Percentiles rank a stretch among this genome's conserved stretches.
Conservation (phyloP, 176 grass and related monocot genomes). For the Areca catechu region DNA sequence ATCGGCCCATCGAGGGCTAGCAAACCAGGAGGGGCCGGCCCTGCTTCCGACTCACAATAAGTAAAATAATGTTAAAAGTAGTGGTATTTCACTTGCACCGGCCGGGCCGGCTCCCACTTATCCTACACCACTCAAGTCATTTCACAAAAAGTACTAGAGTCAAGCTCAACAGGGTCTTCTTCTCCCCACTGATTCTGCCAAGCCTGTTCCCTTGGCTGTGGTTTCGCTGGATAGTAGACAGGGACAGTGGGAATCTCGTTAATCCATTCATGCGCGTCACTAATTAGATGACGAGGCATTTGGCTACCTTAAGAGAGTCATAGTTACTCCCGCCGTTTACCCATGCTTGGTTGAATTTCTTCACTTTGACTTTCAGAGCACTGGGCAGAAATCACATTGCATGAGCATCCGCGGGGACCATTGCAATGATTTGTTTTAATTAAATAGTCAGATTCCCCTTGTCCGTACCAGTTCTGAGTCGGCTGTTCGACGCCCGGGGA, state of each 20-base stretch:
- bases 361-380: slow-evolving; percentile 52
- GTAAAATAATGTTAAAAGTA: no score
- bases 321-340: slow-evolving; percentile 46
- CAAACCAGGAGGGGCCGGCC: no score
- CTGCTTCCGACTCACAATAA: no score
- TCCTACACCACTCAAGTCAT: no score
- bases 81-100: no score
- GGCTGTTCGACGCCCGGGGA: slow-evolving; percentile 35
- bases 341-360: slow-evolving; percentile 44
- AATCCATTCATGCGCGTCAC: background rate
- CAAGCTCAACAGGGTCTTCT: no score
- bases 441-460: slow-evolving; percentile 48
- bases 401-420: slow-evolving; percentile 35
- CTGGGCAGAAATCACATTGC: slow-evolving; percentile 48
- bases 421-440: slow-evolving; percentile 53
- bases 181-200: background rate
- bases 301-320: slow-evolving; percentile 50
- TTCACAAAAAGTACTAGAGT: no score
- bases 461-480: slow-evolving; percentile 36
- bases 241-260: slow-evolving; percentile 6
- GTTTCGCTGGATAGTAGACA: slow-evolving; percentile 3
- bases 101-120: no score
- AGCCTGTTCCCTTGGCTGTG: background rate
- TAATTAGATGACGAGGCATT: slow-evolving; percentile 26
- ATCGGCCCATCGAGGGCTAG: slow-evolving; percentile 21